Percentiles rank a stretch among this genome's conserved stretches.
Evolutionary conservation across 345 rosid genomes (phyloP).

Genomic region (Pistacia vera): DNA sequence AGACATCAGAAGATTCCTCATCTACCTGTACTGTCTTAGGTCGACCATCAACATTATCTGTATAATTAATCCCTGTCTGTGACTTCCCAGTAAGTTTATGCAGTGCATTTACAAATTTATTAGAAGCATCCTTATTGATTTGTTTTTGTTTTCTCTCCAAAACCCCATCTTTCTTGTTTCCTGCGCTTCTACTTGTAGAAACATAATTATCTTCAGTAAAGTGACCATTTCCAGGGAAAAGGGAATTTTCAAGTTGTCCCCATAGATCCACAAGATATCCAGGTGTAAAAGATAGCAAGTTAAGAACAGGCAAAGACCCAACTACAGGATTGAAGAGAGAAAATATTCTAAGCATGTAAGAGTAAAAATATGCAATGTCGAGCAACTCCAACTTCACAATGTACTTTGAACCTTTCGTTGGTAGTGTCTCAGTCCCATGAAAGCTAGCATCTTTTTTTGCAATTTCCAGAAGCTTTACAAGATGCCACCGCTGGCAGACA

Average conservation of each 20-base stretch:
- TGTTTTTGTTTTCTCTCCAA: constrained; percentile 51
- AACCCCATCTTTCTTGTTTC: constrained; percentile 37
- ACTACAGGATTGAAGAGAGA: constrained; percentile 54
- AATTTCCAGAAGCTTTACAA: constrained; percentile 64
- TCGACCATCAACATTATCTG: constrained; percentile 37
- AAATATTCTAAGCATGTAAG: constrained; percentile 80
- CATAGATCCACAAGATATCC: constrained; percentile 70
- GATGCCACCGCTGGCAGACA: constrained; percentile 93
- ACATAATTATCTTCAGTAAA: constrained; percentile 20
- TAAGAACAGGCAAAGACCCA: constrained; percentile 84
- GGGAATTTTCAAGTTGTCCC: constrained; percentile 58
- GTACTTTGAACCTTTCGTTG: constrained; percentile 30
- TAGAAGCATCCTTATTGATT: constrained; percentile 55
- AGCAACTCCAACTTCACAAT: constrained; percentile 52
- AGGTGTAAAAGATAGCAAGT: constrained; percentile 89
- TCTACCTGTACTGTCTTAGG: constrained; percentile 39
- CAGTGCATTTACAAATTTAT: constrained; percentile 71
- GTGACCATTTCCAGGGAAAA: constrained; percentile 43
- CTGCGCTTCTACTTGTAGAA: constrained; percentile 32
- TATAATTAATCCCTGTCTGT: constrained; percentile 37
- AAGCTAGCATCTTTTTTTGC: constrained; percentile 39
- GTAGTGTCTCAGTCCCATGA: constrained; percentile 28
- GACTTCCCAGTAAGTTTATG: constrained; percentile 82
- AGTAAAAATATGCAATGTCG: constrained; percentile 78
- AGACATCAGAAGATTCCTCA: constrained; percentile 51